These are phyloP conservation scores for Conticribra guillardii DNA, from an alignment of 108 stramenopile species.

Conservation along the genomic window DNA sequence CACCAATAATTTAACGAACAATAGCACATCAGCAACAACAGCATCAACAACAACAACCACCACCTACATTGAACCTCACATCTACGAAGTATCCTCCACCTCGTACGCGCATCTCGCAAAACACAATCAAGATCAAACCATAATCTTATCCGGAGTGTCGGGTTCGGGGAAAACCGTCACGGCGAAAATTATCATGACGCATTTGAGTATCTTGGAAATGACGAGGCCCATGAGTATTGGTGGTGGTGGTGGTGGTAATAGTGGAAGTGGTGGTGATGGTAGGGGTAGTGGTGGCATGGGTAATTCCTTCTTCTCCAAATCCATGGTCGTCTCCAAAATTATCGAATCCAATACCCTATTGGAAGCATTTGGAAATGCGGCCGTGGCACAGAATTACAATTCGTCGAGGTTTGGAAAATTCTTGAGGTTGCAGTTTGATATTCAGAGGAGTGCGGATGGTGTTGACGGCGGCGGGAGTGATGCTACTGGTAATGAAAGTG, in stretches of 20 bases:
- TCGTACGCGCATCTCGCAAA: neutral
- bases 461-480: slow-evolving; percentile 53
- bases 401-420: slow-evolving; percentile 92
- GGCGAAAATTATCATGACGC: neutral
- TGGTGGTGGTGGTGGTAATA: neutral
- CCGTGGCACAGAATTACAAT: slow-evolving; percentile 90
- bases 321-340: slow-evolving; percentile 67
- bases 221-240: neutral
- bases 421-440: slow-evolving; percentile 84
- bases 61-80: neutral
- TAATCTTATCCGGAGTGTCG: neutral
- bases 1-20: slow-evolving; percentile 12
- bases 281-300: slow-evolving; percentile 7
- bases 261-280: slow-evolving; percentile 4
- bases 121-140: neutral
- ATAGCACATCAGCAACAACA: neutral
- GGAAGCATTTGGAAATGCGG: slow-evolving; percentile 93
- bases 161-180: neutral
- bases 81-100: neutral
- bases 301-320: slow-evolving; percentile 29
- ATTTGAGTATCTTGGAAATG: neutral
- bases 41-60: neutral
- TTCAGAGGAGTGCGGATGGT: slow-evolving; percentile 33
- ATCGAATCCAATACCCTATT: slow-evolving; percentile 91
- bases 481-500: too few relatives aligned